Base-by-base conservation (phyloP, 108 stramenopile genomes). In the Cyclotella baltica region DNA sequence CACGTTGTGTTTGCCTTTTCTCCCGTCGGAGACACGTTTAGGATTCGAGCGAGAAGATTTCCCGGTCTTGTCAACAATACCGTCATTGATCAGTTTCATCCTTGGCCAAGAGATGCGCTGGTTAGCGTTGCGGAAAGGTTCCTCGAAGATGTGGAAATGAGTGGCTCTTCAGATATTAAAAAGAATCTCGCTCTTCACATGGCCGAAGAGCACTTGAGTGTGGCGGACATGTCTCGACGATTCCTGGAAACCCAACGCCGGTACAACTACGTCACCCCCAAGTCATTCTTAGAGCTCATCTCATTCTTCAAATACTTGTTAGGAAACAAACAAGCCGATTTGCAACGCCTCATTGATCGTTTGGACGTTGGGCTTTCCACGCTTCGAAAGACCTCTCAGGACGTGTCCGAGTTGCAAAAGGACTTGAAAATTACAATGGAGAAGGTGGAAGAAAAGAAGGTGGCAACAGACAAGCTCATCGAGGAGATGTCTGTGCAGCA, bases 261-360 rank as follows among this genome's bases (percentile, higher is more conserved):
- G 10, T 93, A 92, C 86, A 94, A 96, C 79, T 96, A 97, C 70
- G 94, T 96, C 51, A 97, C 96, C 34, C 96, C 96, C 50, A 97
- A 96, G 80, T 91, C 90, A 29, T 97, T 86, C 66, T 78, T 97
- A 63, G 93, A 95, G 76, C 76, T 97, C 19, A 95, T 97, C 46
- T 86, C 80, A 6, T 94, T 96, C 72, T 97, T 96, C 86, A 92
- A 93, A 76, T 89, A 93, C 58, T 64, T 97, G 63, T 78, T 97
- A 33, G 73, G 76, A 56, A 85, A 89, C 33, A 95, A 97, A 73
- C 85, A 92, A 48, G 73, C 76, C 19, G 86, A 95, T 40, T 78
- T 91, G 77, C 86, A 88, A 51, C 76, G 86, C 1, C 88, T 88
- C 35, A 93, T 95, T 38, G 88, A 92, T 68, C 93, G 96, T 46